These are phyloP conservation scores for Podospora appendiculata DNA, from an alignment of 495 filamentous ascomycete genomes.

Conservation along the genomic window DNA sequence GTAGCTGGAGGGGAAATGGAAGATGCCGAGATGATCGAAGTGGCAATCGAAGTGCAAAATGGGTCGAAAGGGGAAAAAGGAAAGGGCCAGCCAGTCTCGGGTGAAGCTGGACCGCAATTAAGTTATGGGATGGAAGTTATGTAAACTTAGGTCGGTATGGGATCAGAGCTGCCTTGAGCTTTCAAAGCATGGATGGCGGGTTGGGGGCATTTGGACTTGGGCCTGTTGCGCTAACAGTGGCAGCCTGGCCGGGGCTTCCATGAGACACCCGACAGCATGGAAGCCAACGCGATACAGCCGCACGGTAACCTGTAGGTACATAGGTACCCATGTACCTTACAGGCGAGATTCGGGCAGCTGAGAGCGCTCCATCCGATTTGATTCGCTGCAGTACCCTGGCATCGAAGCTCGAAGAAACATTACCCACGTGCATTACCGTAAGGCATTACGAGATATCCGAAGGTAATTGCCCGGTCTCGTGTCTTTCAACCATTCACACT, in stretches of 20 bases:
- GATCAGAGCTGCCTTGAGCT: conserved; percentile 1
- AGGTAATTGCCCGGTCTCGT: too few species aligned
- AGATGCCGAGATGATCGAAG: too few species aligned
- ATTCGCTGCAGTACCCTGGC: background rate
- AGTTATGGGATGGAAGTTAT: background rate
- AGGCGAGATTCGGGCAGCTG: background rate
- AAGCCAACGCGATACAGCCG: too few species aligned
- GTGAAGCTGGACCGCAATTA: background rate
- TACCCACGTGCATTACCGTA: too few species aligned
- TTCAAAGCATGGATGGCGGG: conserved; percentile 12
- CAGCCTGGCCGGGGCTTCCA: too few species aligned
- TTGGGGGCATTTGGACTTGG: conserved; percentile 1
- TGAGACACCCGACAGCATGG: too few species aligned
- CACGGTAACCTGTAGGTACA: too few species aligned
- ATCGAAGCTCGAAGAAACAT: background rate
- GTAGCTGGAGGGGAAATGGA: too few species aligned
- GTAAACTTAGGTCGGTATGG: too few species aligned
- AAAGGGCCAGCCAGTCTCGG: background rate
- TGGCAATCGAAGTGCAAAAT: background rate
- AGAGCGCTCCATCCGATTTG: background rate
- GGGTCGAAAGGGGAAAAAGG: background rate
- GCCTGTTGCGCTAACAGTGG: background rate
- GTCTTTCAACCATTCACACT: too few species aligned
- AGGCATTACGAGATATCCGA: too few species aligned
- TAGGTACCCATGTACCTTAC: too few species aligned